Conservation (phyloP, 2,329 filamentous ascomycete genomes). For the Stemphylium beticola region DNA sequence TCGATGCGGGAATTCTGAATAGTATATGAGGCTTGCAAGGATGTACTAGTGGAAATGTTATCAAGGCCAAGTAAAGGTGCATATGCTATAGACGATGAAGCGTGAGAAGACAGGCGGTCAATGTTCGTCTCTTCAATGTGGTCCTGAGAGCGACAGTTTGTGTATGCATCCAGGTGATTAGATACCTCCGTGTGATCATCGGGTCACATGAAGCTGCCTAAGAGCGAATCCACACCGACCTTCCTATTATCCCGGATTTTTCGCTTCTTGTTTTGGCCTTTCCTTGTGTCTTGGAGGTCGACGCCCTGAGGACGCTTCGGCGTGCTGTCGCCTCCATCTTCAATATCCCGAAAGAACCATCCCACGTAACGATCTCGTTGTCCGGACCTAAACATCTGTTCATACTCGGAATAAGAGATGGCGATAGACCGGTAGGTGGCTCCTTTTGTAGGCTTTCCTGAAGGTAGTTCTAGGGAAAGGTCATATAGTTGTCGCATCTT, state of each 20-base stretch:
- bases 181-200: background rate
- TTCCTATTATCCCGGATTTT: conserved; percentile 28
- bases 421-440: conserved; percentile 4
- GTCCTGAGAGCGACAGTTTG: too few species aligned
- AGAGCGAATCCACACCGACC: conserved; percentile 29
- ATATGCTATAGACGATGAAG: too few species aligned
- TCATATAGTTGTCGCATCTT: conserved; percentile 25
- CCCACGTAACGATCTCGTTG: background rate
- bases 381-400: background rate
- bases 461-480: background rate
- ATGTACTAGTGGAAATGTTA: too few species aligned
- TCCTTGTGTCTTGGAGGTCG: background rate
- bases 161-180: too few species aligned
- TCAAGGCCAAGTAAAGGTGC: too few species aligned
- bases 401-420: conserved; percentile 2
- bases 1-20: too few species aligned
- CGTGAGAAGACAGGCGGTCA: too few species aligned
- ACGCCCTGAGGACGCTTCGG: background rate
- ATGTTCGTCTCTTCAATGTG: too few species aligned
- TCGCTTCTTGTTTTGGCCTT: conserved; percentile 22
- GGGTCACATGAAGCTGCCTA: conserved; percentile 25
- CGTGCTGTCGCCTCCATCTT: background rate
- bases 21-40: too few species aligned
- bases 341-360: conserved; percentile 16
- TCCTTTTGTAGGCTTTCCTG: background rate